Evolutionary conservation across 2,329 filamentous ascomycete genomes (phyloP), one percentile per base, ranked within the genome.

Genomic region (Diaporthe vaccinii): DNA sequence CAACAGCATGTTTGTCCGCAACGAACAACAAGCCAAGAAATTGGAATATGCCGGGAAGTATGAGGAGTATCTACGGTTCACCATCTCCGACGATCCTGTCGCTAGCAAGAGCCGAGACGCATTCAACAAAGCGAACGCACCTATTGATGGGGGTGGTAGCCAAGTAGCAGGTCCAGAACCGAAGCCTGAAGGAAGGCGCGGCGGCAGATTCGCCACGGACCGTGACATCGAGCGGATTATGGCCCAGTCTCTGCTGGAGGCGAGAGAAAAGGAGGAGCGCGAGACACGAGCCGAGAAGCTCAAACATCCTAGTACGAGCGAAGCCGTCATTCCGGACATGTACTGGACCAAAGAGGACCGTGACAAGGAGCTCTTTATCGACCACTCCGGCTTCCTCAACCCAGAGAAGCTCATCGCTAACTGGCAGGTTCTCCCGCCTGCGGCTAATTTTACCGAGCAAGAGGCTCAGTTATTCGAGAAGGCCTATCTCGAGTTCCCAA

Each of bases 241-340:
- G 65, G 91, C 94, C 80, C 92, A 94, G 78, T 95, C 93, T 0
- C 90, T 92, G 80, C 89, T 89, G 31, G 92, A 93, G 78, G 93
- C 94, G 75, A 92, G 93, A 77, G 93, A 95, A 80, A 88, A 91
- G 46, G 89, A 91, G 75, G 93, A 95, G 78, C 91, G 93, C 65
- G 92, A 94, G 78, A 84, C 88, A 61, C 86, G 90, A 71, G 90
- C 90, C 46, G 89, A 91, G 78, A 91, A 93, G 80, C 91, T 93
- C 72, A 92, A 93, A 80, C 92, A 92, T 75, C 75, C 75, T 14
- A 65, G 69, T 6, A 92, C 94, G 76, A 93, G 91, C 77, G 94
- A 96, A 82, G 94, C 94, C 0, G 87, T 89, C 5, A 91, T 96
- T 65, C 94, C 94, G 0, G 87, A 91, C 74, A 93, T 95, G 89